Evolutionary conservation across 1,284 basidiomycete species (phyloP).

Genomic region (Pyrrhoderma lamaoense): DNA sequence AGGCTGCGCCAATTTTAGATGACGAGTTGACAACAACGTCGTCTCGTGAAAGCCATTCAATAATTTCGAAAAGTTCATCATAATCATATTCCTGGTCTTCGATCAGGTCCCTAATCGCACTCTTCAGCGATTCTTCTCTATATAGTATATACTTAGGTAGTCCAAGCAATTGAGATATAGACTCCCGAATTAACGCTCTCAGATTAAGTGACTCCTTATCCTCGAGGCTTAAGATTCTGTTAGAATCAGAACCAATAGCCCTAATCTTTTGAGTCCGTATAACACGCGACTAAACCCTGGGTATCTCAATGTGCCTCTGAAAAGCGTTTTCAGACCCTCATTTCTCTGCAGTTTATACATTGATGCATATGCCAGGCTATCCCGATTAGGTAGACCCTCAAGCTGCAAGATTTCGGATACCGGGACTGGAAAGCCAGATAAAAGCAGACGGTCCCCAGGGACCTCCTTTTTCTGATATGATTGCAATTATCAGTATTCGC

Average conservation of each 20-base stretch:
- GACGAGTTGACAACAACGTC: conserved; percentile 94
- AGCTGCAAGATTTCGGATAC: conserved; percentile 89
- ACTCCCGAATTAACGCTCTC: conserved; percentile 75
- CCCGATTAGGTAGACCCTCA: conserved; percentile 90
- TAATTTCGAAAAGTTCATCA: conserved; percentile 68
- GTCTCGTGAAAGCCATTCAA: conserved; percentile 77
- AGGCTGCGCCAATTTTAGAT: conserved; percentile 57
- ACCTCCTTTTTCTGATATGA: conserved; percentile 66
- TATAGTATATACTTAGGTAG: conserved; percentile 50
- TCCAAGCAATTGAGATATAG: conserved; percentile 75
- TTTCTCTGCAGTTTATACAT: conserved; percentile 86
- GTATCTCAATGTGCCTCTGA: conserved; percentile 93
- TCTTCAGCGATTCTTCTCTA: conserved; percentile 27
- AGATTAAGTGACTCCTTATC: conserved; percentile 69
- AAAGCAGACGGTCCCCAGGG: conserved; percentile 86
- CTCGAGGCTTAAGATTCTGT: too few species aligned
- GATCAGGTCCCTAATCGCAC: conserved; percentile 53
- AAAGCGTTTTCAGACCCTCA: conserved; percentile 56
- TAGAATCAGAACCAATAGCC: conserved; percentile 70
- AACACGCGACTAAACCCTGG: conserved; percentile 98
- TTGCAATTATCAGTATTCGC: too few species aligned
- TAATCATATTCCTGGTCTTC: conserved; percentile 63
- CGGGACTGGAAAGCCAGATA: conserved; percentile 96
- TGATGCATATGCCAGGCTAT: conserved; percentile 84
- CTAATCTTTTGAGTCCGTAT: conserved; percentile 79